These are phyloP conservation scores for Candida anglica DNA, from an alignment of 805 yeast genomes.

Conservation along the genomic window DNA sequence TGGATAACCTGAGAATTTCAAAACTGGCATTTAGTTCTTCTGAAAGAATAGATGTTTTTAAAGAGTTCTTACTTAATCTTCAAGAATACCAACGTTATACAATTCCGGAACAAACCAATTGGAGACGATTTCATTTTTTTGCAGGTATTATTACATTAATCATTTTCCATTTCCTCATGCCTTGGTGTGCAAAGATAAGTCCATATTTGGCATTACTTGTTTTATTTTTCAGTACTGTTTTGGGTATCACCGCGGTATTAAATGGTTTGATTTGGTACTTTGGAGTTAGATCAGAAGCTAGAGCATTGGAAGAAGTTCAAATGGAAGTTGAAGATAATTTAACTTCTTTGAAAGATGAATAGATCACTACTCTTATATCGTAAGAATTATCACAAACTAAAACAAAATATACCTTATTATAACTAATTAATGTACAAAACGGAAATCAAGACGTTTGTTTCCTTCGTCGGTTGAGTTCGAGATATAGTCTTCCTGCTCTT, in stretches of 20 bases:
- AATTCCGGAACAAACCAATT: constrained; percentile 54
- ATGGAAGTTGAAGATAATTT: constrained; percentile 51
- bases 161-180: constrained; percentile 50
- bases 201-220: constrained; percentile 69
- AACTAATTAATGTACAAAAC: constrained; percentile 23
- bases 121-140: constrained; percentile 66
- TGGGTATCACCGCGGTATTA: constrained; percentile 63
- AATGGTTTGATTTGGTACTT: constrained; percentile 76
- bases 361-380: too few species aligned
- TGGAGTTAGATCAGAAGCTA: constrained; percentile 75
- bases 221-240: constrained; percentile 48
- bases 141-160: constrained; percentile 42
- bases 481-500: constrained; percentile 48
- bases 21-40: not conserved
- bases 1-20: not conserved
- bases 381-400: too few species aligned
- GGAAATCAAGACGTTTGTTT: constrained; percentile 51
- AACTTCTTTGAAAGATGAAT: constrained; percentile 1
- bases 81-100: constrained; percentile 45
- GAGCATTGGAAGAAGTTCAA: constrained; percentile 75
- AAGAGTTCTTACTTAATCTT: constrained; percentile 22
- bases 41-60: constrained; percentile 33
- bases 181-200: constrained; percentile 54
- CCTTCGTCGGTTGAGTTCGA: constrained; percentile 48
- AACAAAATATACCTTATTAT: too few species aligned